Conservation (phyloP, 768 basidiomycete genomes). For the Termitomyces sp. region DNA sequence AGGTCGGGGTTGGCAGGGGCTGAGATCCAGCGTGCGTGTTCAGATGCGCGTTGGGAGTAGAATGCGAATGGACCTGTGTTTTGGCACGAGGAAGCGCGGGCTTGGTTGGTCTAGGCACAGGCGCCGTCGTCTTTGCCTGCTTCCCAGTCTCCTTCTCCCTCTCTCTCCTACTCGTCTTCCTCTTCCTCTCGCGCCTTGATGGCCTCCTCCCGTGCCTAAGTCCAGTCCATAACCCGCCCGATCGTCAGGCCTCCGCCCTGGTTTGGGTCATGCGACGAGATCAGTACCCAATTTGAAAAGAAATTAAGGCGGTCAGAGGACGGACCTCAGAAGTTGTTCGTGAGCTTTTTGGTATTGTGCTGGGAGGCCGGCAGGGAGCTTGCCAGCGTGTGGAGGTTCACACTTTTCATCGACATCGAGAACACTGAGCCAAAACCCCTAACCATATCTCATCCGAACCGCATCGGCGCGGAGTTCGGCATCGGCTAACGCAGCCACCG, state of each 20-base stretch:
- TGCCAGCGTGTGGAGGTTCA: constrained; percentile 77
- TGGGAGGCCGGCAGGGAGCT: constrained; percentile 69
- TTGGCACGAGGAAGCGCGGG: constrained; percentile 9
- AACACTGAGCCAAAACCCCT: constrained; percentile 11
- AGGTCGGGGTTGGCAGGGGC: constrained; percentile 30
- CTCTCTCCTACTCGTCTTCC: constrained; percentile 77
- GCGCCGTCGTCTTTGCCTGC: constrained; percentile 20
- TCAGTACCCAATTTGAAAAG: constrained; percentile 17
- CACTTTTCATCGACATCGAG: constrained; percentile 64
- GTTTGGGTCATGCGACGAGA: constrained; percentile 28
- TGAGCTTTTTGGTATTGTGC: constrained; percentile 77
- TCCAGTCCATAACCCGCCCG: constrained; percentile 81
- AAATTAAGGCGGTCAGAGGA: background rate
- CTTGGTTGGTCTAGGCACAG: constrained; percentile 13
- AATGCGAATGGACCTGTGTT: constrained; percentile 22
- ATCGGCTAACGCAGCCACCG: too few relatives aligned
- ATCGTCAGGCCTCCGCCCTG: constrained; percentile 57
- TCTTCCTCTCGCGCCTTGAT: constrained; percentile 74
- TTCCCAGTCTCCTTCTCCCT: constrained; percentile 42
- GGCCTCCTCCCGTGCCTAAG: constrained; percentile 77
- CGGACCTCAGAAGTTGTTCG: constrained; percentile 79
- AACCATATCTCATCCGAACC: background rate
- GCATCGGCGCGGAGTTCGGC: background rate
- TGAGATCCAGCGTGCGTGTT: background rate
- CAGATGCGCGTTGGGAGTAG: background rate